Evolutionary conservation across 2,329 filamentous ascomycete species (phyloP), one percentile per base, ranked within the genome.

Genomic region (Colletotrichum orbiculare): DNA sequence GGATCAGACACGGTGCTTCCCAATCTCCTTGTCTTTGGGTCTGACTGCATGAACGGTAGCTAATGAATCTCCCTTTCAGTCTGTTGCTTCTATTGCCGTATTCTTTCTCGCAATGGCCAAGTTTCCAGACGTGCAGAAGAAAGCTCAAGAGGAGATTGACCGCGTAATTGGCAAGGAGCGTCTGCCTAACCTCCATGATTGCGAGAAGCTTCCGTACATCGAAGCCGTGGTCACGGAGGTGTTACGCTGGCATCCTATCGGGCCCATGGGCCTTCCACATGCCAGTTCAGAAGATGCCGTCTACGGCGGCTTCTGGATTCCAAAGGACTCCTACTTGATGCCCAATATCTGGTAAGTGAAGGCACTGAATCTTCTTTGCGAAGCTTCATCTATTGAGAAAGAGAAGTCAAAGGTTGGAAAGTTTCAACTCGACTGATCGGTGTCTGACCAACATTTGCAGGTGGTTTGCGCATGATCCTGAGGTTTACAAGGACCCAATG

Each of bases 401-500:
- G 2, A 6, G 9, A 2, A 6, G 13, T n/a, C n/a, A 13, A 25
- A 25, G 48, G 12, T n/a, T 37, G 47, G 25, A 8, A 4, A 3
- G 25, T 25, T 45, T 45, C 12, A 45, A 45, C 0, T 17, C 5
- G 0, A 52, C 9, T 25, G 25, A 25, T 25, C 13, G 2, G n/a
- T 0, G 17, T 3, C 38, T 54, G 12, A 42, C 50, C 9, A 0
- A 2, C 1, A n/a, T 6, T 42, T 42, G 39, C 13, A 63, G 60
- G 60, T 41, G 17, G 35, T 58, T 58, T 12, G 47, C 54, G 0
- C 90, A 92, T 74, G 90, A 93, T 69, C 85, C 87, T 1, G 86
- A 89, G 39, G 87, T 86, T 2, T 92, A 93, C 73, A 81, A 85
- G 0, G 56, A 76, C 6, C 77, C 77, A 0, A 35, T 25, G 34